Base-by-base conservation (phyloP, 2,329 filamentous ascomycete species). In the Pestalotiopsis sp. region DNA sequence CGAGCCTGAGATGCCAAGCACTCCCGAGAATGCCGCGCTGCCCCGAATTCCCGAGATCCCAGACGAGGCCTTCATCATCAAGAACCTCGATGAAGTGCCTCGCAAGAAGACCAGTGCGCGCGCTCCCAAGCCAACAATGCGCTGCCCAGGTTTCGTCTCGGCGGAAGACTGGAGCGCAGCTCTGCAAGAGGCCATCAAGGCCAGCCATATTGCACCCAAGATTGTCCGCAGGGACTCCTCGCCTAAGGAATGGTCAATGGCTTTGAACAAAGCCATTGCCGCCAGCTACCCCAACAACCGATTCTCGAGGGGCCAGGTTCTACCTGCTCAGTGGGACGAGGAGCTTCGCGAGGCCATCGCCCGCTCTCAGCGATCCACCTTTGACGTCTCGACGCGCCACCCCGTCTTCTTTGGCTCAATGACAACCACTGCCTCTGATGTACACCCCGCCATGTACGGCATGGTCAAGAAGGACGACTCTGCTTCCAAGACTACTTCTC, bases 181-280 rank as follows among this genome's bases (percentile, higher is more conserved):
- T 23, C 72, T 77, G 14, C 56, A 73, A 45, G 69, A 67, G 36
- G 75, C 75, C 41, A 72, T 74, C 38, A 68, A 69, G 52, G 70
- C 72, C 38, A 74, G 75, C 61, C 68, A 72, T 52, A 65, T 72
- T 14, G 27, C 69, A 3, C 68, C 70, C 4, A 72, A 71, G 31
- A 65, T 74, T 31, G 63, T 38, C 23, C 74, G 74, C 25, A 72
- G 49, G 49, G 11, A 39, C 25, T 69, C 72, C 3, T 73, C 75
- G 17, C 72, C 75, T 23, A 74, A 72, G 45, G 74, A 80, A 25
- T 82, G 81, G 80, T 74, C 76, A 9, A 74, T 75, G 20, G 84
- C 84, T 4, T 78, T 86, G 1, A 70, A 76, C 4, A 70, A 78
- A 64, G 80, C 82, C 20, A 70, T 81, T 27, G 69, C 73, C 4